phyloP scores from a whole-genome alignment of 768 basidiomycete genomes.

The Tulasnella calospora region DNA sequence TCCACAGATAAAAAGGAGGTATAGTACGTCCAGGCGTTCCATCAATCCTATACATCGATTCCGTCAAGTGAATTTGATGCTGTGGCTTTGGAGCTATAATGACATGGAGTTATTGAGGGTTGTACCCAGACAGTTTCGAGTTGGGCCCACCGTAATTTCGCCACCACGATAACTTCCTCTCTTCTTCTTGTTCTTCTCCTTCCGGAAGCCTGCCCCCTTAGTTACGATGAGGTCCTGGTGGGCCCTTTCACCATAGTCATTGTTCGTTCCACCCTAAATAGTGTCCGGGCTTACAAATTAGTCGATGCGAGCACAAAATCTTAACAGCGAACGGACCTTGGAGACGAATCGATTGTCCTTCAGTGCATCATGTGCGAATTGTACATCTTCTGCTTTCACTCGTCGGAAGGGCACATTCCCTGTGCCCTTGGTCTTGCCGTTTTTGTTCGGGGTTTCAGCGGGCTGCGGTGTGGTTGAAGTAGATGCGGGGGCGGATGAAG shows the following conservation, averaged over 20 bases:
- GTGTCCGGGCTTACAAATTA: constrained; percentile 17
- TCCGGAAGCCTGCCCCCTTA: constrained; percentile 89
- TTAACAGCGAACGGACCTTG: constrained; percentile 49
- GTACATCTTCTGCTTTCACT: constrained; percentile 61
- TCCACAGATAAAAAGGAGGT: no score
- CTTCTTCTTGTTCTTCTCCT: constrained; percentile 99
- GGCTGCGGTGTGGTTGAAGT: not conserved
- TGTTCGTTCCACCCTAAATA: constrained; percentile 52
- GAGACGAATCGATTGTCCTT: constrained; percentile 76
- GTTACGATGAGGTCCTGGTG: constrained; percentile 87
- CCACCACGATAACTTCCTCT: constrained; percentile 90
- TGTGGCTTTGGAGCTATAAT: constrained; percentile 68
- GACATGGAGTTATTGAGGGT: not conserved
- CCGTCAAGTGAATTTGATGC: constrained; percentile 67
- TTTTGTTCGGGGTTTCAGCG: not conserved
- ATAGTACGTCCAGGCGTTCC: no score
- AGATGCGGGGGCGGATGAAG: not conserved
- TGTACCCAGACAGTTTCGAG: not conserved
- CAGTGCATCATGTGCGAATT: constrained; percentile 45
- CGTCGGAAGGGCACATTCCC: constrained; percentile 71
- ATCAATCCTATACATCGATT: not conserved
- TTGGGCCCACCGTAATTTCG: constrained; percentile 74
- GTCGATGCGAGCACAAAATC: not conserved
- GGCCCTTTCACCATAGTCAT: constrained; percentile 86
- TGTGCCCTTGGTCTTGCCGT: constrained; percentile 27